Conservation (phyloP, 1,139 yeast genomes). For the Candida glucosophila region DNA sequence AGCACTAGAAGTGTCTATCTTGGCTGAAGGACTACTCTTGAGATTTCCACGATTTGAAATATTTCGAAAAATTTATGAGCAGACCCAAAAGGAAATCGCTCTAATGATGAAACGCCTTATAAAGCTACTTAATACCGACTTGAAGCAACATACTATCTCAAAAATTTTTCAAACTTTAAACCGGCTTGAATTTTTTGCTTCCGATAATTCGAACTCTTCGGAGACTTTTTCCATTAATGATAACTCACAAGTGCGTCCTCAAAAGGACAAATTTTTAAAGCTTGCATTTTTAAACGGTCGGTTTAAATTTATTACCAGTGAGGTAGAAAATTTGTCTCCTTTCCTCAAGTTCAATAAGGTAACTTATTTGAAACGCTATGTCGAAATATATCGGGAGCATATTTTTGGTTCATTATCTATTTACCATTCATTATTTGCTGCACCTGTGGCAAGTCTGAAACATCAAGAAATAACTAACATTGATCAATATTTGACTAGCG, state of each 20-base stretch:
- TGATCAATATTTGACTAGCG: conserved; percentile 22
- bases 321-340: conserved; percentile 50
- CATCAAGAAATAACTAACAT: conserved; percentile 7
- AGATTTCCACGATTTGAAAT: conserved; percentile 59
- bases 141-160: conserved; percentile 68
- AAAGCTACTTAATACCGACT: conserved; percentile 60
- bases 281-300: conserved; percentile 47
- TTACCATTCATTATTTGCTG: conserved; percentile 52
- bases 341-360: conserved; percentile 44
- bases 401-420: conserved; percentile 66
- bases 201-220: conserved; percentile 4
- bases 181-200: conserved; percentile 39
- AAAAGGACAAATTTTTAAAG: conserved; percentile 26
- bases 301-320: conserved; percentile 49
- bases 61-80: conserved; percentile 46
- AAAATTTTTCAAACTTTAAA: conserved; percentile 72
- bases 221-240: conserved; percentile 5
- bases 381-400: conserved; percentile 79
- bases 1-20: conserved; percentile 70
- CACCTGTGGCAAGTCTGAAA: conserved; percentile 7
- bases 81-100: conserved; percentile 48
- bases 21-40: conserved; percentile 56
- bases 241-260: conserved; percentile 4
- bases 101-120: conserved; percentile 63
- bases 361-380: conserved; percentile 65